Evolutionary conservation across 1,284 basidiomycete genomes (phyloP), one percentile per base, ranked within the genome.

Genomic region (Ustilago curta): DNA sequence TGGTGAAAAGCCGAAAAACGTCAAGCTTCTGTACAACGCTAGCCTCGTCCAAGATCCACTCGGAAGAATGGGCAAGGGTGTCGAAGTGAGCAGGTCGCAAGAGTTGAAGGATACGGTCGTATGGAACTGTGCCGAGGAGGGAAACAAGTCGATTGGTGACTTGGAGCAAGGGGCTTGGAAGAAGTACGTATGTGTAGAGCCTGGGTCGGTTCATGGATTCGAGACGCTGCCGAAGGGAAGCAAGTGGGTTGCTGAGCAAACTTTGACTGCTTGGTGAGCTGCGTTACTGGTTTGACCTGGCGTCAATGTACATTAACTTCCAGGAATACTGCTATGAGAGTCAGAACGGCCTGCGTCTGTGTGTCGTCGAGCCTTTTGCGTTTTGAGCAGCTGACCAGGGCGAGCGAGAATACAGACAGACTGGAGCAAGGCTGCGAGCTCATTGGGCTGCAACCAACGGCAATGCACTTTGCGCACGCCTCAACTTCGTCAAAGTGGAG

Each of bases 71-170:
- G 79, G 69, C 27, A 62, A 71, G 43, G 64, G 67, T n/a, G 66
- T 81, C 25, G 59, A 69, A 27, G 50, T 83, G 29, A 67, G 64
- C 27, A 66, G 79, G 9, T 70, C 65, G 21, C 48, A 64, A 2
- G 68, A 70, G 42, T 48, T 82, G 18, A 72, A 73, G 29, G 61
- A 81, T n/a, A 77, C 67, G 14, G 79, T 80, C 23, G 53, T 86
- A 9, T 86, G 86, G 86, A 86, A 86, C 68, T 85, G 85, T 11
- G 82, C 79, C 42, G 72, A 82, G 47, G 79, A 76, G 31, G 85
- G 83, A 27, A 80, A 69, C 40, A 73, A 73, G 16, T 65, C 59
- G 12, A 86, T 86, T 51, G 76, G 55, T 12, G 86, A 86, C 68
- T 78, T 86, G 75, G 80, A 86, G 50, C 59, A 78, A 14, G 76